Base-by-base conservation (phyloP, 495 filamentous ascomycete species). In the Aspergillus affinis region DNA sequence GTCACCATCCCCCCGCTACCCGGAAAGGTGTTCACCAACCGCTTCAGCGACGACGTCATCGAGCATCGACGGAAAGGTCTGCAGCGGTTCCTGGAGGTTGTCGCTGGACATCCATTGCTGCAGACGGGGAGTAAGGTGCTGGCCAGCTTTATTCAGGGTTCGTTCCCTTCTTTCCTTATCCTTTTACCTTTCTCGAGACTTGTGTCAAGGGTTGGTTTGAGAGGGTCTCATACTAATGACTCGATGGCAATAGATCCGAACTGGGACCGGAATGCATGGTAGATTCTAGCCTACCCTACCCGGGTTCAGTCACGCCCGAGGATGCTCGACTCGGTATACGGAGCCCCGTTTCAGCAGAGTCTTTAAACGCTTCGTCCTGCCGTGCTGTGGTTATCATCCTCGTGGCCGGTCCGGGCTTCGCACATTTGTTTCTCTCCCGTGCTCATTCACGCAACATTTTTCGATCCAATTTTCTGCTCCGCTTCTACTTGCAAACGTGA, bases 81-180 rank as follows among this genome's bases (percentile, higher is more conserved):
- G 59, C 93, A 98, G 79, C 85, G 93, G 66, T 98, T 98, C 70
- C 74, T 98, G 69, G 92, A 96, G 85, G 98, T 98, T 64, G 94
- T 98, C 4, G 94, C 96, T 0, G 93, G 94, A 0, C 94, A 98
- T 76, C 94, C 94, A 57, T 79, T 98, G 61, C 75, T 98, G 77
- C 94, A 98, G 85, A 98, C 95, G 32, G 95, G 95, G 54, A 96
- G 92, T 71, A 97, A 97, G 76, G 94, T 98, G 59, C 73, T 98
- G 65, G 93, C 91, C 19, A 89, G 89, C 54, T 98, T 96, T 76
- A 93, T 98, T 69, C 94, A 98, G 72, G 93, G 93, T 95, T 64
- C 70, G 89, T 83, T n/a, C n/a, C 61, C 51, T 49, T 54, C 51
- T 48, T 27, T 48, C 21, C 36, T 55, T 52, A 57, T 47, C 56